Percentiles rank a stretch among this genome's conserved stretches.
phyloP scores from a whole-genome alignment of 2,329 filamentous ascomycete species.

The Hansfordia pulvinata region DNA sequence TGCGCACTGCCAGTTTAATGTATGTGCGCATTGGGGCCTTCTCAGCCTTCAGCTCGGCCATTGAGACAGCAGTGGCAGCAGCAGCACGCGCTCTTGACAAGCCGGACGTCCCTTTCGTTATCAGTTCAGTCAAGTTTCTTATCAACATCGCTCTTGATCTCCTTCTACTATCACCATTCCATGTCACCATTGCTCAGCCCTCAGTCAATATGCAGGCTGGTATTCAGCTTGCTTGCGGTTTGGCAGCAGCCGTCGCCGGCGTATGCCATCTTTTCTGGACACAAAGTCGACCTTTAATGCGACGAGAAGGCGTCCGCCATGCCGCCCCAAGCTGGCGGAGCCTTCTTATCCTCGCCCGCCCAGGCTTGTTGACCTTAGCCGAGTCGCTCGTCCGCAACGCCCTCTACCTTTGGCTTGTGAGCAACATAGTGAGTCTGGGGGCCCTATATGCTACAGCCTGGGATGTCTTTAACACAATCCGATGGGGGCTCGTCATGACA shows the following conservation, averaged over 20 bases:
- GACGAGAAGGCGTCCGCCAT: slow-evolving; percentile 1
- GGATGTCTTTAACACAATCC: slow-evolving; percentile 61
- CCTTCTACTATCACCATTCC: slow-evolving; percentile 51
- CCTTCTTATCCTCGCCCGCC: slow-evolving; percentile 36
- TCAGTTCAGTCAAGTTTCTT: slow-evolving; percentile 48
- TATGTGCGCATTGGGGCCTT: slow-evolving; percentile 56
- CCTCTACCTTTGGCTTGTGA: slow-evolving; percentile 58
- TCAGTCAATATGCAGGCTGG: slow-evolving; percentile 51
- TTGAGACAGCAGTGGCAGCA: slow-evolving; percentile 48
- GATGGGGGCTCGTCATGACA: slow-evolving; percentile 64
- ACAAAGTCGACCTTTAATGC: neutral
- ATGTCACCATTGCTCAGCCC: slow-evolving; percentile 37
- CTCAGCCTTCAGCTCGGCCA: slow-evolving; percentile 43
- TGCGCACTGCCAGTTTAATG: slow-evolving; percentile 39
- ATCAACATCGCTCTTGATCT: slow-evolving; percentile 57
- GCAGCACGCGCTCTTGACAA: slow-evolving; percentile 53
- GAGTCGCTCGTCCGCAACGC: slow-evolving; percentile 57
- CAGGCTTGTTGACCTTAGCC: slow-evolving; percentile 43
- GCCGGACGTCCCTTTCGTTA: slow-evolving; percentile 54
- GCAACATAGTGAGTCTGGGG: slow-evolving; percentile 48
- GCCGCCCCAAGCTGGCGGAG: slow-evolving; percentile 24
- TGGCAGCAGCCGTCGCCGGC: slow-evolving; percentile 38
- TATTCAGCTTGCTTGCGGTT: slow-evolving; percentile 47
- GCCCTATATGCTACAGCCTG: slow-evolving; percentile 56
- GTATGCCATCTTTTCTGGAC: slow-evolving; percentile 44